These are phyloP conservation scores for Suillus subalutaceus DNA, from an alignment of 768 basidiomycete genomes.

Conservation along the genomic window DNA sequence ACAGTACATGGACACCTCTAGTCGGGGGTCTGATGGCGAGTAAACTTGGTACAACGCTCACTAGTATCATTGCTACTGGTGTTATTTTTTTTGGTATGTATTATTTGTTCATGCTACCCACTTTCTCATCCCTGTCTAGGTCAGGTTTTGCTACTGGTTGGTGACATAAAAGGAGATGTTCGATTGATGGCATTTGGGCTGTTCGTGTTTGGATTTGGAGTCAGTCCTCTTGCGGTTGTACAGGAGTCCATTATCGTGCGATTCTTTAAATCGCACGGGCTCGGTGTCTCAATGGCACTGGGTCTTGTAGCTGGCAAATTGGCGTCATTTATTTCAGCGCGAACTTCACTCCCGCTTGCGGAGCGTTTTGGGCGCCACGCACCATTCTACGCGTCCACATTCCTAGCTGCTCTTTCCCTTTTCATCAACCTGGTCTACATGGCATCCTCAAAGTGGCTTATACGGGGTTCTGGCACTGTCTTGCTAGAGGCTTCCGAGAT, in stretches of 20 bases:
- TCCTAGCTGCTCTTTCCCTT: conserved; percentile 68
- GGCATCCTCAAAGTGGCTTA: conserved; percentile 62
- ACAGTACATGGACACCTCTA: conserved; percentile 78
- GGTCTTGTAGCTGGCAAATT: conserved; percentile 83
- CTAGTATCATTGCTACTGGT: conserved; percentile 75
- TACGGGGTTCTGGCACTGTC: conserved; percentile 60
- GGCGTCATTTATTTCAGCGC: conserved; percentile 74
- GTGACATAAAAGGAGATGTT: conserved; percentile 63
- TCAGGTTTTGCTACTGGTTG: conserved; percentile 65
- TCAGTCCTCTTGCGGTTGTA: conserved; percentile 79
- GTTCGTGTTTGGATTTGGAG: conserved; percentile 78
- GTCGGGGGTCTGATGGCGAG: conserved; percentile 74
- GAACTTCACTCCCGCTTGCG: conserved; percentile 77
- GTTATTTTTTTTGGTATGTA: conserved; percentile 62
- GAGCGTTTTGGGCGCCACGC: conserved; percentile 67
- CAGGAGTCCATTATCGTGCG: conserved; percentile 87
- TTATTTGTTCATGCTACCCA: neutral
- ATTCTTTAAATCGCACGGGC: conserved; percentile 75
- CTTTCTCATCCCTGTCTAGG: conserved; percentile 40
- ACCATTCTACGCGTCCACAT: conserved; percentile 72
- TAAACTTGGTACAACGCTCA: conserved; percentile 69
- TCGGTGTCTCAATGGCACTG: conserved; percentile 79
- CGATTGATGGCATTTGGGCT: conserved; percentile 74
- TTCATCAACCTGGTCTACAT: conserved; percentile 71
- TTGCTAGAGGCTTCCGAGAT: conserved; percentile 63